Base-by-base conservation (phyloP, 148 eudicot species). In the Chenopodium suecicum region DNA sequence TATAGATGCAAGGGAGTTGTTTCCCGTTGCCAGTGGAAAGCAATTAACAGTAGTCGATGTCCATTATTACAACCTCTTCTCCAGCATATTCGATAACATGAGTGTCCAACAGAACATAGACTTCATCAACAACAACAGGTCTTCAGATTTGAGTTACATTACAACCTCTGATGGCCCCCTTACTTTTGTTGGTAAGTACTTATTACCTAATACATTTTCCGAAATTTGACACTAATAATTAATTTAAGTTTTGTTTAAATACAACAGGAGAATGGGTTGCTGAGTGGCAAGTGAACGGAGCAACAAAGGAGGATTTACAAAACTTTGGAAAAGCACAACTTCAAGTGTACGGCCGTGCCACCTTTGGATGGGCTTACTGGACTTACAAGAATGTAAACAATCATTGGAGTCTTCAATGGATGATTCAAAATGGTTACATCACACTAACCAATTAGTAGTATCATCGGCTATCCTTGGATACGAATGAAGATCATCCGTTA, bases 361-460 rank as follows among this genome's bases (percentile, higher is more conserved):
- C 90, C 12, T 94, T 94, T 34, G 37, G 37, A 34, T 80, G 97
- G 98, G 93, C 97, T 32, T 94, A 94, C 70, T 94, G 97, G 97
- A 80, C 93, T 37, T 54, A 85, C 47, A 94, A 89, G 37, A 34
- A 34, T 34, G 37, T 34, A 4, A 34, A 34, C 37, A 34, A 34
- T 4, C 6, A 34, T 34, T 34, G 37, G 37, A 34, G 37, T 34
- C 37, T 34, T 34, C 37, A 34, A 4, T 34, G 37, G 37, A 34
- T 34, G 37, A 34, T 34, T 34, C 37, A 34, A 34, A 34, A 34
- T 34, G 37, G 37, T 34, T 34, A 34, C 37, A 34, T 34, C 37
- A 34, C 37, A 34, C 37, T 34, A 34, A 34, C 37, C 37, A 34
- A 34, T 34, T 34, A 34, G 37, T 34, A 34, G 37, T 34, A 34